phyloP scores from a whole-genome alignment of 805 yeast species.

The Metschnikowia similis region DNA sequence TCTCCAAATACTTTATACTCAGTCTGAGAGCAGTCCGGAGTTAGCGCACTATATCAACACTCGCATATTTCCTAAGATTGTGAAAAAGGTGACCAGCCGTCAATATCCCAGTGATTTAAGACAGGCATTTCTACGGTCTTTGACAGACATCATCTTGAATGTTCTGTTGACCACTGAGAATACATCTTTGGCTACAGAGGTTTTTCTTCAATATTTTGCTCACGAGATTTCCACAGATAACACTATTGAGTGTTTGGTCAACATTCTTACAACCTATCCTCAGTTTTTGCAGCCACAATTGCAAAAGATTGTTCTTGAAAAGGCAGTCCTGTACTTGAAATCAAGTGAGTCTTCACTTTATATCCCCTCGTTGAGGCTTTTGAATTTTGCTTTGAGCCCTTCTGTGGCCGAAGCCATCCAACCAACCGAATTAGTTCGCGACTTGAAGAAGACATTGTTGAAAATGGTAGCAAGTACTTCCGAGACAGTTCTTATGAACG shows the following conservation, averaged over 20 bases:
- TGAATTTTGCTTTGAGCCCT: constrained; percentile 9
- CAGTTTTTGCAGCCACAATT: constrained; percentile 13
- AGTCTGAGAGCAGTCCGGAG: background rate
- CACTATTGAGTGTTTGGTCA: constrained; percentile 24
- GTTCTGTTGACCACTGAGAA: constrained; percentile 10
- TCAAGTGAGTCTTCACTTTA: constrained; percentile 28
- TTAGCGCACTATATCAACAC: constrained; percentile 9
- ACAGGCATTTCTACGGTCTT: constrained; percentile 22
- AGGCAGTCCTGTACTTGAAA: constrained; percentile 18
- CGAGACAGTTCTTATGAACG: constrained; percentile 10
- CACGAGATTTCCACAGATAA: constrained; percentile 25
- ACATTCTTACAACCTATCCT: constrained; percentile 14
- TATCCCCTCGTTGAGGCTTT: constrained; percentile 19
- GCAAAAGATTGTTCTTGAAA: constrained; percentile 17
- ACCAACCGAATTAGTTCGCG: background rate
- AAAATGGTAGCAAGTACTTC: constrained; percentile 7
- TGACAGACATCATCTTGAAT: constrained; percentile 20
- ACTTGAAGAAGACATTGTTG: constrained; percentile 6
- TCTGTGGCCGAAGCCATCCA: constrained; percentile 4
- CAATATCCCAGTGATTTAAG: constrained; percentile 28
- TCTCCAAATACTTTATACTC: constrained; percentile 16
- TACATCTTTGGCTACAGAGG: constrained; percentile 6
- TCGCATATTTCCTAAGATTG: constrained; percentile 17
- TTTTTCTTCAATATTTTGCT: constrained; percentile 22
- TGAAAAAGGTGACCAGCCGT: constrained; percentile 14